A percentile compares a stretch with the other conserved stretches of the same genome.
Evolutionary conservation across 2,329 filamentous ascomycete genomes (phyloP).

Genomic region (Sordariomycetes sp.): DNA sequence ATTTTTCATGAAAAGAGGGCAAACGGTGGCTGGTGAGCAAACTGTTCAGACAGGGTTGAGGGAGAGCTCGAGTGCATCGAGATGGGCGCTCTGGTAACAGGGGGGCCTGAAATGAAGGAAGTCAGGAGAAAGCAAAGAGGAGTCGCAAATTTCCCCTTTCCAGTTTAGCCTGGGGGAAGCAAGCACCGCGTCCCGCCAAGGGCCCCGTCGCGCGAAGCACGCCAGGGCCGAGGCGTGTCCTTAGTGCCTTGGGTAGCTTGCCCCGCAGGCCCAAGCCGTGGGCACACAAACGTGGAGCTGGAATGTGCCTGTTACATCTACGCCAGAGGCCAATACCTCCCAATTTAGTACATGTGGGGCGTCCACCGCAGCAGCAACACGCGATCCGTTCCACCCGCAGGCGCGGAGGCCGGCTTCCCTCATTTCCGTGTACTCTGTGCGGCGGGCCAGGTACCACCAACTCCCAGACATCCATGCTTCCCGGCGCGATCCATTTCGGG

Average conservation of each 20-base stretch:
- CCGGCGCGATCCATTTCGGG: neutral
- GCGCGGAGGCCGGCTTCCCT: neutral
- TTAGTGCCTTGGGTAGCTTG: neutral
- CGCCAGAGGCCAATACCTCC: neutral
- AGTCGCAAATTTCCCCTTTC: slow-evolving; percentile 4
- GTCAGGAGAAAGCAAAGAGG: neutral
- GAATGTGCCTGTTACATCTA: slow-evolving; percentile 2
- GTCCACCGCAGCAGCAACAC: neutral
- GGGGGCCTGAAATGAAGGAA: neutral
- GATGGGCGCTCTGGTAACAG: neutral
- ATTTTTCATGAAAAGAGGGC: neutral
- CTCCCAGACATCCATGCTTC: neutral
- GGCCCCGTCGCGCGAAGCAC: neutral
- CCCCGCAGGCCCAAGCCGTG: neutral
- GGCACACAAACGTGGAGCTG: neutral
- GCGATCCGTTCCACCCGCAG: neutral
- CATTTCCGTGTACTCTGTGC: neutral
- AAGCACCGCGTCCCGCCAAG: slow-evolving; percentile 3
- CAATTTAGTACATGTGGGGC: neutral
- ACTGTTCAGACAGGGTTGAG: neutral
- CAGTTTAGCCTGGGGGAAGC: slow-evolving; percentile 5
- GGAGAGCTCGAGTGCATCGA: neutral
- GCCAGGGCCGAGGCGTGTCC: slow-evolving; percentile 1
- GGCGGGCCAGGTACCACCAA: neutral
- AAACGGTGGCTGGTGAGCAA: neutral